Conservation (phyloP, 345 rosid genomes). For the Citrus reticulata region DNA sequence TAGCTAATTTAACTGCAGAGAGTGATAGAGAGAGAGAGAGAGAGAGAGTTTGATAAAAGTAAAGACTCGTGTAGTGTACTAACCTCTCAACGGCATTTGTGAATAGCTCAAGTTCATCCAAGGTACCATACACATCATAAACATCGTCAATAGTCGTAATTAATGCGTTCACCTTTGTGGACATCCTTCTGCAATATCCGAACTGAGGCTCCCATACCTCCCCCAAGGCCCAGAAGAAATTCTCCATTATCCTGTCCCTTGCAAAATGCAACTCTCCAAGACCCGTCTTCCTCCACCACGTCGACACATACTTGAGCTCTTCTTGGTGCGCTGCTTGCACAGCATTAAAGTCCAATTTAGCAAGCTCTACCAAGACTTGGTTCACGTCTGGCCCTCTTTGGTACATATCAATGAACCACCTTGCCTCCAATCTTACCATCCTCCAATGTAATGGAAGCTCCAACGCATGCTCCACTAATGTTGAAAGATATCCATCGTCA, state of each 20-base stretch:
- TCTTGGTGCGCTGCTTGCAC: conserved; percentile 38
- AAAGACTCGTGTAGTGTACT: not conserved
- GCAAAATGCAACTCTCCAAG: conserved; percentile 28
- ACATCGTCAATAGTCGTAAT: conserved; percentile 21
- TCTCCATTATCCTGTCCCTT: conserved; percentile 37
- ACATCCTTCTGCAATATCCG: conserved; percentile 23
- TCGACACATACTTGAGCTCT: conserved; percentile 33
- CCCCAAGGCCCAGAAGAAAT: conserved; percentile 34
- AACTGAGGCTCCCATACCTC: conserved; percentile 21
- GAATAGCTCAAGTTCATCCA: not conserved
- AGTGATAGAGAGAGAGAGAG: too few relatives aligned
- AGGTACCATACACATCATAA: not conserved
- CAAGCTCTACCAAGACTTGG: conserved; percentile 32
- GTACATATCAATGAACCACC: conserved; percentile 43
- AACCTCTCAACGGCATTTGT: conserved; percentile 12
- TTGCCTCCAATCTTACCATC: conserved; percentile 39
- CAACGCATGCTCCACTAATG: conserved; percentile 27
- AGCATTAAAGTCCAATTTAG: conserved; percentile 42
- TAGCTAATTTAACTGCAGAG: too few relatives aligned
- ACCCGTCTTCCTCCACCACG: conserved; percentile 39
- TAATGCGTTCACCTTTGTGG: conserved; percentile 17
- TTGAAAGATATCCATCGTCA: not conserved
- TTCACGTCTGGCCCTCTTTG: conserved; percentile 7
- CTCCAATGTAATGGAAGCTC: conserved; percentile 44
- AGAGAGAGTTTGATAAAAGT: not conserved